Evolutionary conservation across 1,139 yeast genomes (phyloP).

Genomic region (Sporopachydermia cereana): DNA sequence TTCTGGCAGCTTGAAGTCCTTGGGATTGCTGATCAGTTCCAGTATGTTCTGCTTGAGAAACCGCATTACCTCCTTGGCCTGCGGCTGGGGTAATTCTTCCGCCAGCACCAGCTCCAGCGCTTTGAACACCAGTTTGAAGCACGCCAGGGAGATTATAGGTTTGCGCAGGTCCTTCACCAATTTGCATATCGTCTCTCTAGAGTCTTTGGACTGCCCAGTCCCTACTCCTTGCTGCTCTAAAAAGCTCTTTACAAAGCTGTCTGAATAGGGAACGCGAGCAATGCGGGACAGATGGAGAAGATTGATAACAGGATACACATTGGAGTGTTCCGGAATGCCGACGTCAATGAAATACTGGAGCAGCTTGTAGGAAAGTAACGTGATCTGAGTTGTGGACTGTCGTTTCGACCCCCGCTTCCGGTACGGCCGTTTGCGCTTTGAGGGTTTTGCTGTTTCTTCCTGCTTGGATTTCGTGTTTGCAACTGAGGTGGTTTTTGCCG

Average conservation of each 20-base stretch:
- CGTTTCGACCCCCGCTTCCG: not conserved
- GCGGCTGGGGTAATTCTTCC: not conserved
- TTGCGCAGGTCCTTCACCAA: not conserved
- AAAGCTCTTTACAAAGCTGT: not conserved
- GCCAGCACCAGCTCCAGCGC: not conserved
- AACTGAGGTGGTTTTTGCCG: not conserved
- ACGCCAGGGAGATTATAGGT: not conserved
- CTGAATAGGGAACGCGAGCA: not conserved
- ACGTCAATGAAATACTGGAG: not conserved
- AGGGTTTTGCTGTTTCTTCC: not conserved
- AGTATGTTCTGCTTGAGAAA: not conserved
- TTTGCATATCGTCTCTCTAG: not conserved
- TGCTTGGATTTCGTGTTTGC: not conserved
- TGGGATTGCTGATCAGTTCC: not conserved
- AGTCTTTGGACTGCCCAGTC: too few species aligned
- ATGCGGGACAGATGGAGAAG: constrained; percentile 1
- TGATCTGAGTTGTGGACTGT: not conserved
- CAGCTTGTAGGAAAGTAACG: not conserved
- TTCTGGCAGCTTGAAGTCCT: not conserved
- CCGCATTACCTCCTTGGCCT: not conserved
- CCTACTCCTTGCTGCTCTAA: not conserved
- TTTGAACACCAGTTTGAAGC: not conserved
- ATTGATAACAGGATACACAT: not conserved
- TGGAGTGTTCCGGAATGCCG: not conserved
- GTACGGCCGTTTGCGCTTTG: not conserved